A percentile compares a stretch with the other conserved stretches of the same genome.
phyloP scores from a whole-genome alignment of 305 asterid species.

The Solanum chacoense region DNA sequence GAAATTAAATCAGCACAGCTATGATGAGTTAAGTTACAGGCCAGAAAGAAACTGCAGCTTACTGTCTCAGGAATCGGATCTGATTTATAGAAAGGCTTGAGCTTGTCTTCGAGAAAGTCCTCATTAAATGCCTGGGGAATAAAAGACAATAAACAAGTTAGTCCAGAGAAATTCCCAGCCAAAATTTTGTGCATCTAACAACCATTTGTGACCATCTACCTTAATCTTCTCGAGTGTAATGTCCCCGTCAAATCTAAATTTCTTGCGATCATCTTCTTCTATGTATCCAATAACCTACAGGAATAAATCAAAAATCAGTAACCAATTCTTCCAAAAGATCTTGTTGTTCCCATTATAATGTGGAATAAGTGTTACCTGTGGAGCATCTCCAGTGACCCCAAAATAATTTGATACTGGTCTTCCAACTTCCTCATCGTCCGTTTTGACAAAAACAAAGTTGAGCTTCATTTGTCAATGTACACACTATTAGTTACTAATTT shows the following conservation, averaged over 20 bases:
- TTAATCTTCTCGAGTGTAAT: constrained; percentile 54
- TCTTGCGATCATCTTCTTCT: constrained; percentile 49
- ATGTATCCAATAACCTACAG: constrained; percentile 61
- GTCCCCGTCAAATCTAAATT: constrained; percentile 44
- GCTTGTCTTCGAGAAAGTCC: constrained; percentile 4
- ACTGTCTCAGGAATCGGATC: constrained; percentile 13
- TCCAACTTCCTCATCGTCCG: constrained; percentile 46
- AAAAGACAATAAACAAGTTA: constrained; percentile 2
- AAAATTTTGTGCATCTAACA: neutral
- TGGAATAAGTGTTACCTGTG: constrained; percentile 36
- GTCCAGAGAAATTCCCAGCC: neutral
- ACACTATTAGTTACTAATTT: neutral
- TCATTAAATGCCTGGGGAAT: constrained; percentile 4
- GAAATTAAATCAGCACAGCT: neutral
- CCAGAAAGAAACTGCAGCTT: neutral
- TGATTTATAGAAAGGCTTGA: constrained; percentile 10
- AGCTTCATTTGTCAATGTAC: constrained; percentile 40
- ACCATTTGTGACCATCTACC: constrained; percentile 24
- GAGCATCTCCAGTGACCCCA: constrained; percentile 58
- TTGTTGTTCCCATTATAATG: neutral
- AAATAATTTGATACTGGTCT: constrained; percentile 77
- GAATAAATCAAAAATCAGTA: neutral
- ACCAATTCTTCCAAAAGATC: neutral
- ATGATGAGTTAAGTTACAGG: neutral
- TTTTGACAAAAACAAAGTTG: constrained; percentile 42